Percentiles rank a stretch among this genome's conserved stretches.
phyloP scores from a whole-genome alignment of 2,329 filamentous ascomycete species.

The Pseudogymnoascus pannorum region DNA sequence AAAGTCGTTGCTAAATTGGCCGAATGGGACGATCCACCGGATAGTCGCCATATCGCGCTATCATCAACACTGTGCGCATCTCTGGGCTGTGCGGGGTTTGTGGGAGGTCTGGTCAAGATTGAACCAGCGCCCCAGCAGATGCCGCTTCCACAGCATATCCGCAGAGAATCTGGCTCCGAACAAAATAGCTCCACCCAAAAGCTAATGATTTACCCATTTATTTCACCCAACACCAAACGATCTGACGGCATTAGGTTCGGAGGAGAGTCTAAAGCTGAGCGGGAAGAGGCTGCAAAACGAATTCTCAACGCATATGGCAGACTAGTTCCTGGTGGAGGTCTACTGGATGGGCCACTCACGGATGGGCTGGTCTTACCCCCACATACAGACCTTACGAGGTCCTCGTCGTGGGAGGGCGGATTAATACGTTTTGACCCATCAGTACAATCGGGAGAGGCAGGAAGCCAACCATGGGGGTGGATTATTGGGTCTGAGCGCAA shows the following conservation, averaged over 20 bases:
- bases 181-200: slow-evolving; percentile 41
- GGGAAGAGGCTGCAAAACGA: slow-evolving; percentile 66
- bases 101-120: slow-evolving; percentile 80
- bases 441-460: slow-evolving; percentile 33
- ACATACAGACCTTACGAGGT: slow-evolving; percentile 39
- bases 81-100: slow-evolving; percentile 63
- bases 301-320: slow-evolving; percentile 65
- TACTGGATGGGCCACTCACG: slow-evolving; percentile 79
- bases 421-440: slow-evolving; percentile 70
- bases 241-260: slow-evolving; percentile 73
- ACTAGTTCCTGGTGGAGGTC: slow-evolving; percentile 44
- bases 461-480: slow-evolving; percentile 55
- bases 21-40: slow-evolving; percentile 81
- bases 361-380: slow-evolving; percentile 73
- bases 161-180: slow-evolving; percentile 44
- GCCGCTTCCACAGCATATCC: slow-evolving; percentile 34
- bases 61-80: slow-evolving; percentile 70
- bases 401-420: slow-evolving; percentile 71
- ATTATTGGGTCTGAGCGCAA: slow-evolving; percentile 70
- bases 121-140: slow-evolving; percentile 72
- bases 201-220: slow-evolving; percentile 77
- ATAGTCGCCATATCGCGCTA: slow-evolving; percentile 70
- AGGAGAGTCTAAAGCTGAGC: slow-evolving; percentile 75
- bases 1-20: slow-evolving; percentile 71
- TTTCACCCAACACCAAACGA: slow-evolving; percentile 45